These are phyloP conservation scores for Dendrobium nobile DNA, from an alignment of 106 monocot species.

Conservation along the genomic window DNA sequence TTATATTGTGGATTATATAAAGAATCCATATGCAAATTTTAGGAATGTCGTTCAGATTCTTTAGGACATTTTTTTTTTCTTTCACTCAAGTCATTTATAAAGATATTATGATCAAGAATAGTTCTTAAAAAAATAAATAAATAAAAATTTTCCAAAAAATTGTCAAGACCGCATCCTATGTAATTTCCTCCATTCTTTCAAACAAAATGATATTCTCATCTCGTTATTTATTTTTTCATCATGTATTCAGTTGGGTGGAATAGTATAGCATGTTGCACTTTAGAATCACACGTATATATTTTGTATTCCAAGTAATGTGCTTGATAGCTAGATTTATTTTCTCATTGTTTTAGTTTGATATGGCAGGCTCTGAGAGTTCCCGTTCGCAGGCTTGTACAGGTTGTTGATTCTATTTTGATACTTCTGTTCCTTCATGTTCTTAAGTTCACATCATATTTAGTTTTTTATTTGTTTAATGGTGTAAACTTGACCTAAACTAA, in stretches of 20 bases:
- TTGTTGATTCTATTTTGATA: conserved; percentile 96
- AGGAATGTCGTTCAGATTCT: background rate
- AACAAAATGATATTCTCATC: too few relatives aligned
- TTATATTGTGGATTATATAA: background rate
- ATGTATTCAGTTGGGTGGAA: too few relatives aligned
- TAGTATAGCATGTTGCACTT: background rate
- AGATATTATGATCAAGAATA: background rate
- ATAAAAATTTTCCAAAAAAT: too few relatives aligned
- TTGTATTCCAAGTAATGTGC: background rate
- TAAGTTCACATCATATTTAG: background rate
- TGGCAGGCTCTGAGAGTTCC: conserved; percentile 81
- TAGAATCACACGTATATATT: background rate
- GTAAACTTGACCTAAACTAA: background rate
- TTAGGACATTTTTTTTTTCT: background rate
- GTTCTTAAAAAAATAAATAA: too few relatives aligned
- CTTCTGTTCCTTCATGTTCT: conserved; percentile 4
- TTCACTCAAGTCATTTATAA: background rate
- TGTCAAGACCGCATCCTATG: background rate
- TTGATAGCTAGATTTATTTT: background rate
- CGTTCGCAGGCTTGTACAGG: conserved; percentile 73
- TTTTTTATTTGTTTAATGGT: background rate
- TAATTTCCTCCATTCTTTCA: background rate
- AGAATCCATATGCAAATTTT: background rate
- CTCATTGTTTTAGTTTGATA: background rate
- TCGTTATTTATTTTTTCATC: too few relatives aligned